Base-by-base conservation (phyloP, 2,329 filamentous ascomycete genomes). In the Trichoderma sp. region DNA sequence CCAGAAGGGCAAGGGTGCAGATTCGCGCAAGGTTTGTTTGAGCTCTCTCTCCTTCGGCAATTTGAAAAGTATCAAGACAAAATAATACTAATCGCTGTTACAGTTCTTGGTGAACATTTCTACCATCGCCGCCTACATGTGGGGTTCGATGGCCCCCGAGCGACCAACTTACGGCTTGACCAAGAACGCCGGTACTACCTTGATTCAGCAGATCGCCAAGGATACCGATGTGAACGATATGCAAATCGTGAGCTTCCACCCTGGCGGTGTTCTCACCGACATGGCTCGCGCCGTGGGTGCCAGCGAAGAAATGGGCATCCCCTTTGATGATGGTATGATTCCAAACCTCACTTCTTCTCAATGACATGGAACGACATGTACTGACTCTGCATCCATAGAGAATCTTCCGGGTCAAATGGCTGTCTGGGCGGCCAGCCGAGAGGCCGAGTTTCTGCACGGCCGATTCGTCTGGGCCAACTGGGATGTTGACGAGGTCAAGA, bases 381-480 rank as follows among this genome's bases (percentile, higher is more conserved):
- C 36, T 47, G 3, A 59, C 26, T n/a, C 5, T 13, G 3, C 4
- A 26, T 28, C 3, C 6, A 23, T 23, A 70, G 66, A 32, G 36
- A 62, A 74, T 0, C 70, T 76, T 12, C 64, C 73, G 6, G 74
- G 74, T 7, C 65, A 78, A 36, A 84, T 82, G 62, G 73, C 76
- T 8, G 79, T 84, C 7, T 85, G 83, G 84, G 75, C 80, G 1
- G 79, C 82, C 1, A 79, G 77, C 8, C 70, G 76, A 0, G 80
- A 84, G 71, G 82, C 83, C 2, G 71, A 69, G 8, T 83, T 84
- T 66, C 72, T 85, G 28, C 81, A 81, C 58, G 80, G 80, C 5
- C 82, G 81, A 32, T 81, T 81, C 43, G 76, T 82, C 4, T 82
- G 79, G 78, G 76, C 79, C 7, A 78, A 78, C n/a, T 85, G 83